These are phyloP conservation scores for Volvox africanus DNA, from an alignment of 139 green algal genomes.

Conservation along the genomic window DNA sequence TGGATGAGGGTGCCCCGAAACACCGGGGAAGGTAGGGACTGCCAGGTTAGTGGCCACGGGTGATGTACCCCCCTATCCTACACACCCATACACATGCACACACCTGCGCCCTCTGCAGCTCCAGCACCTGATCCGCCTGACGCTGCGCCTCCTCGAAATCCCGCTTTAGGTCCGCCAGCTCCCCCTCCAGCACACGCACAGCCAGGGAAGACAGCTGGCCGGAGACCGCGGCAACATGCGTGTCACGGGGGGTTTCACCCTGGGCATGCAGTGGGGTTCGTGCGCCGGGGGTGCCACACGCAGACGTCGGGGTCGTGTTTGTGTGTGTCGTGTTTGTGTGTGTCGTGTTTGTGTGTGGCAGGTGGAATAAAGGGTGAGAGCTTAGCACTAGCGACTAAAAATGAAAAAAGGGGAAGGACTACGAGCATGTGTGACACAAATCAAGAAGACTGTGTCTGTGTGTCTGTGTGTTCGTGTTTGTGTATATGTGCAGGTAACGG, in stretches of 20 bases:
- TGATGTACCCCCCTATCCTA: too few relatives aligned
- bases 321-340: neutral
- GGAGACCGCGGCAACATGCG: neutral
- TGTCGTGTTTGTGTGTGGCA: neutral
- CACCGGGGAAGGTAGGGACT: too few relatives aligned
- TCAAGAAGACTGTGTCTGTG: too few relatives aligned
- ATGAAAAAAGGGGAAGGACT: too few relatives aligned
- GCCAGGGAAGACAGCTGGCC: neutral
- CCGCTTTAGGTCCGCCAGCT: constrained; percentile 7
- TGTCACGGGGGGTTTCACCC: neutral
- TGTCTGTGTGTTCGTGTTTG: too few relatives aligned
- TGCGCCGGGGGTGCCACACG: neutral
- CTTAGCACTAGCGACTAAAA: neutral
- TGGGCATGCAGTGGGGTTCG: neutral
- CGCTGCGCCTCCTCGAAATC: constrained; percentile 23
- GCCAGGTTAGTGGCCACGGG: too few relatives aligned
- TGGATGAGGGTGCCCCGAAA: too few relatives aligned
- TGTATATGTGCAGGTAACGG: neutral
- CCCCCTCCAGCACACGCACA: neutral
- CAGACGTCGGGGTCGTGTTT: too few relatives aligned
- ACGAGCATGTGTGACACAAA: too few relatives aligned
- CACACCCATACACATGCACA: neutral
- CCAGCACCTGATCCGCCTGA: constrained; percentile 11
- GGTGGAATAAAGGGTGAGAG: neutral
- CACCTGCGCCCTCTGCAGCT: constrained; percentile 21